Evolutionary conservation across 169 alveolate species (phyloP).

Genomic region (Plasmodium ovale): DNA sequence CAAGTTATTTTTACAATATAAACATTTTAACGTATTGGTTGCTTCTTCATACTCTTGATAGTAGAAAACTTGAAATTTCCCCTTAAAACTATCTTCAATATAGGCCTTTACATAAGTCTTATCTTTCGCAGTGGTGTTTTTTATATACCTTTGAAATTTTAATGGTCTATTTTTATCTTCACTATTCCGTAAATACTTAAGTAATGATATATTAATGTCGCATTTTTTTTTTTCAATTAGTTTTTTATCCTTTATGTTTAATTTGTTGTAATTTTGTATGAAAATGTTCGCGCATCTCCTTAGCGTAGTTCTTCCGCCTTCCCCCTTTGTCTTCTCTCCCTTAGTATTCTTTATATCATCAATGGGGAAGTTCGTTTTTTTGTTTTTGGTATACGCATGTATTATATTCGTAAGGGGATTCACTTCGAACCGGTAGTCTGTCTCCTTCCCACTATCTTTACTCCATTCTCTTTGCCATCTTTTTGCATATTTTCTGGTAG

Average conservation of each 20-base stretch:
- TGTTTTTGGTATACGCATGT: constrained; percentile 35
- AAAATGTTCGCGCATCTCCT: constrained; percentile 42
- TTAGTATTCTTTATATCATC: constrained; percentile 6
- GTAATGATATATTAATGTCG: constrained; percentile 26
- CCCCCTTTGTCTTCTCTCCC: neutral
- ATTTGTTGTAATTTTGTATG: constrained; percentile 34
- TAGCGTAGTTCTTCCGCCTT: neutral
- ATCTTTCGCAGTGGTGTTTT: constrained; percentile 8
- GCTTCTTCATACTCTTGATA: constrained; percentile 39
- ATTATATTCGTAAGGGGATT: constrained; percentile 56
- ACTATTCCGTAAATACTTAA: neutral
- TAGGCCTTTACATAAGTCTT: constrained; percentile 58
- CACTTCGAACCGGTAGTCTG: constrained; percentile 22
- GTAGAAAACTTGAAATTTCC: constrained; percentile 42
- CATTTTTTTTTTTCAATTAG: constrained; percentile 63
- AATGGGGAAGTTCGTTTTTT: constrained; percentile 30
- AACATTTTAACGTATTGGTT: constrained; percentile 10
- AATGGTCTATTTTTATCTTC: constrained; percentile 1
- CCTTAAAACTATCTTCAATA: constrained; percentile 52
- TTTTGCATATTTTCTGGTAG: neutral
- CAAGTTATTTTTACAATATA: constrained; percentile 23
- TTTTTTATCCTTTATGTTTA: constrained; percentile 32
- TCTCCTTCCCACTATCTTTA: neutral
- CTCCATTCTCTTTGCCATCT: neutral
- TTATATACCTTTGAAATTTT: constrained; percentile 54